Percentiles rank a stretch among this genome's conserved stretches.
Conservation (phyloP, 176 grass and related monocot genomes). For the Avena atlantica region DNA sequence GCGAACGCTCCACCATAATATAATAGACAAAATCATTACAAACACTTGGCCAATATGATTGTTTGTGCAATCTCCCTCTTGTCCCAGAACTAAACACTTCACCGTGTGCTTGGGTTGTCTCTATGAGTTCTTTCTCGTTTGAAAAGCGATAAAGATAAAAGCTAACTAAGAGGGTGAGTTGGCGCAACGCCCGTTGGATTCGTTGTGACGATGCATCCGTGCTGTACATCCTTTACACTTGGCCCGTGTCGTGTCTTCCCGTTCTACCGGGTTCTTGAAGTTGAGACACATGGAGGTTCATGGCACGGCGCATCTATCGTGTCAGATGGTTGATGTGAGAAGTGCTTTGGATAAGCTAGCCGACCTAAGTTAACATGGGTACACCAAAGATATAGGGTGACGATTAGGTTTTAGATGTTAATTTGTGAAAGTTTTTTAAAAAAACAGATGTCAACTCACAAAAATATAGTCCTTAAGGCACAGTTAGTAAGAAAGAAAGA, state of each 20-base stretch:
- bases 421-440: background rate
- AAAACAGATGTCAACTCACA: background rate
- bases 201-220: background rate
- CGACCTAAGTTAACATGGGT: background rate
- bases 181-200: background rate
- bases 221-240: background rate
- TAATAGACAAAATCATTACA: background rate
- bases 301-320: background rate
- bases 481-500: background rate
- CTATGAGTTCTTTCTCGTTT: background rate
- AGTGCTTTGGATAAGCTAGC: background rate
- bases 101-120: background rate
- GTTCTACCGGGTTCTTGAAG: background rate
- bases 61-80: background rate
- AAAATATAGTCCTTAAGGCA: background rate
- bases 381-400: background rate
- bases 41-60: background rate
- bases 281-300: background rate
- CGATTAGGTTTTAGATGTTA: background rate
- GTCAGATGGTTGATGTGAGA: background rate
- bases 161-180: background rate
- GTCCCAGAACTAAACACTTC: background rate
- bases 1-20: background rate
- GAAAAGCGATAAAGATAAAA: background rate
- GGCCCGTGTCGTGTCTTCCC: background rate